Percentiles rank a stretch among this genome's conserved stretches.
Evolutionary conservation across 2,329 filamentous ascomycete genomes (phyloP).

Genomic region (Aspergillus fischeri): DNA sequence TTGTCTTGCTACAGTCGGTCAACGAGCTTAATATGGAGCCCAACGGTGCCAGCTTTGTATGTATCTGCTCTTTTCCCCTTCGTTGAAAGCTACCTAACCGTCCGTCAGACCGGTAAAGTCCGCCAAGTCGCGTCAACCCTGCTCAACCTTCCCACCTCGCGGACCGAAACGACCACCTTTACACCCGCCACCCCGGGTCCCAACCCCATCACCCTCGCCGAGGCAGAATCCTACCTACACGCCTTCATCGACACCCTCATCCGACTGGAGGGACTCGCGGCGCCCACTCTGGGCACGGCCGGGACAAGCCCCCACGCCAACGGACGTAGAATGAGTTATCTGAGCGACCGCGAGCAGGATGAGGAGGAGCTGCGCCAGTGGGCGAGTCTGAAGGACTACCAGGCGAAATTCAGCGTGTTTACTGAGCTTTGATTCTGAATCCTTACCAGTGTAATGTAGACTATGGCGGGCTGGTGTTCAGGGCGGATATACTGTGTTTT

Average conservation of each 20-base stretch:
- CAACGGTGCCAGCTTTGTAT: slow-evolving; percentile 61
- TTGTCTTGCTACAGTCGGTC: slow-evolving; percentile 70
- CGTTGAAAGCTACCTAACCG: background rate
- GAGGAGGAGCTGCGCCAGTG: slow-evolving; percentile 72
- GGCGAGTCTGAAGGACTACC: slow-evolving; percentile 75
- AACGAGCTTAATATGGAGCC: slow-evolving; percentile 81
- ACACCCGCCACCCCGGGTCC: slow-evolving; percentile 32
- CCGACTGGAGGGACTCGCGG: slow-evolving; percentile 62
- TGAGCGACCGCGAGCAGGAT: slow-evolving; percentile 56
- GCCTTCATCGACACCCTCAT: slow-evolving; percentile 71
- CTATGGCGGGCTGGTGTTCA: background rate
- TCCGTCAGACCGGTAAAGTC: slow-evolving; percentile 68
- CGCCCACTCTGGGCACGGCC: slow-evolving; percentile 19
- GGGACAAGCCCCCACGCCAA: slow-evolving; percentile 28
- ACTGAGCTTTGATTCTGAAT: slow-evolving; percentile 23
- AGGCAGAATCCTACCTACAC: slow-evolving; percentile 67
- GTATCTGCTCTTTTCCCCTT: slow-evolving; percentile 22
- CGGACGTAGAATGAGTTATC: slow-evolving; percentile 33
- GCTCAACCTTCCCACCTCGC: slow-evolving; percentile 55
- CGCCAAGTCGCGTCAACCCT: slow-evolving; percentile 78
- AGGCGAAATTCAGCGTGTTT: slow-evolving; percentile 61
- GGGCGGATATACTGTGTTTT: background rate
- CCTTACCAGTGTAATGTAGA: background rate
- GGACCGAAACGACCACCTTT: slow-evolving; percentile 27
- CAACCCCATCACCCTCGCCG: slow-evolving; percentile 34